These are phyloP conservation scores for Theobroma cacao DNA, from an alignment of 345 rosid species.

Conservation along the genomic window DNA sequence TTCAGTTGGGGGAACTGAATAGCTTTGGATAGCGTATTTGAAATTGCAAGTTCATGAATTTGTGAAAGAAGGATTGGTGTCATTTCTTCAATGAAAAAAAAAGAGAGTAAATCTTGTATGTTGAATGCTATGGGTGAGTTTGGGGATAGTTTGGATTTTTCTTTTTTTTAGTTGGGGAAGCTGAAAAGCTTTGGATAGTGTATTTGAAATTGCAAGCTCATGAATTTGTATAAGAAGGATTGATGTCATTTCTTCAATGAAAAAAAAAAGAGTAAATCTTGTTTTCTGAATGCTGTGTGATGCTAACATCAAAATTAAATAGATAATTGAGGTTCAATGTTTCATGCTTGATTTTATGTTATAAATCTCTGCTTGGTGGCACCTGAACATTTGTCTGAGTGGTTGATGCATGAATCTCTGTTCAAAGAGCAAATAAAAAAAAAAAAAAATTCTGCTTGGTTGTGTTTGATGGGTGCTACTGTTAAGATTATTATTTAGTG, in stretches of 20 bases:
- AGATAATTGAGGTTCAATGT: neutral
- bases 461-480: neutral
- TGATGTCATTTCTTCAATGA: neutral
- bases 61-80: neutral
- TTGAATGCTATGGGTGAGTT: neutral
- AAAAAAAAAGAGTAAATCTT: neutral
- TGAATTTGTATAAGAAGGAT: neutral
- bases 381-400: too few species aligned
- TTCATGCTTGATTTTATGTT: neutral
- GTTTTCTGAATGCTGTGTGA: neutral
- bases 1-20: neutral
- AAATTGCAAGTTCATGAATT: neutral
- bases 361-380: neutral
- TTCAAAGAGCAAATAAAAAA: too few species aligned
- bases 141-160: conserved; percentile 3
- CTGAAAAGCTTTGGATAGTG: neutral
- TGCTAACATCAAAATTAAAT: neutral
- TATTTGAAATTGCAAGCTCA: neutral
- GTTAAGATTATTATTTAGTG: neutral
- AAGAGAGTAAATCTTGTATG: neutral
- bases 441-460: too few species aligned
- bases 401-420: too few species aligned
- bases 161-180: neutral
- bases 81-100: neutral
- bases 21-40: neutral